phyloP scores from a whole-genome alignment of 1,284 basidiomycete genomes.

The Puccinia hordei region DNA sequence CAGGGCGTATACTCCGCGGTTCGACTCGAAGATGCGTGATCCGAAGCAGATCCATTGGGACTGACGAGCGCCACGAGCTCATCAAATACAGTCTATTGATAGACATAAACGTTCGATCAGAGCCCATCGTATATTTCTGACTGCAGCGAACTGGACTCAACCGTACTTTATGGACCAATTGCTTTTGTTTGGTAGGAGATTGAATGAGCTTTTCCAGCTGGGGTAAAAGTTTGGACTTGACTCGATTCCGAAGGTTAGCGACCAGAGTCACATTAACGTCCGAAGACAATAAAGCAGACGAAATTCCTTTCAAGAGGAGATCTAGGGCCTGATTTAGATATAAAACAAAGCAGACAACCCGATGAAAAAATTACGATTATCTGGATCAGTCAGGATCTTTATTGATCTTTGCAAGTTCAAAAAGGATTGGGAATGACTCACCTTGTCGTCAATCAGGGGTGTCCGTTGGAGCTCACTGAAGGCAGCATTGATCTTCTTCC shows the following conservation, averaged over 20 bases:
- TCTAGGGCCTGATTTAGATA: conserved; percentile 73
- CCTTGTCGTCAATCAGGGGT: conserved; percentile 85
- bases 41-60: conserved; percentile 72
- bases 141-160: background rate
- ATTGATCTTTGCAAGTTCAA: background rate
- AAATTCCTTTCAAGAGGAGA: conserved; percentile 90
- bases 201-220: conserved; percentile 39
- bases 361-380: conserved; percentile 37
- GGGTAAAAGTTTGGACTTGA: conserved; percentile 78
- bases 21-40: conserved; percentile 51
- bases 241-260: conserved; percentile 78
- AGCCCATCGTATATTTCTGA: background rate
- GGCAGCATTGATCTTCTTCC: conserved; percentile 88
- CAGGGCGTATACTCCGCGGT: conserved; percentile 48
- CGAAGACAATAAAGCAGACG: conserved; percentile 86
- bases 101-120: conserved; percentile 19
- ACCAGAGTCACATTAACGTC: conserved; percentile 99
- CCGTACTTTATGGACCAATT: conserved; percentile 44
- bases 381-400: background rate
- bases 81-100: conserved; percentile 82
- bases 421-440: conserved; percentile 55
- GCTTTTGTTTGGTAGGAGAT: conserved; percentile 41
- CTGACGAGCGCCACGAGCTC: conserved; percentile 94
- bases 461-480: conserved; percentile 85
- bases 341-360: conserved; percentile 41